These are phyloP conservation scores for Cystofilobasidium ferigula DNA, from an alignment of 768 basidiomycete genomes.

Conservation along the genomic window DNA sequence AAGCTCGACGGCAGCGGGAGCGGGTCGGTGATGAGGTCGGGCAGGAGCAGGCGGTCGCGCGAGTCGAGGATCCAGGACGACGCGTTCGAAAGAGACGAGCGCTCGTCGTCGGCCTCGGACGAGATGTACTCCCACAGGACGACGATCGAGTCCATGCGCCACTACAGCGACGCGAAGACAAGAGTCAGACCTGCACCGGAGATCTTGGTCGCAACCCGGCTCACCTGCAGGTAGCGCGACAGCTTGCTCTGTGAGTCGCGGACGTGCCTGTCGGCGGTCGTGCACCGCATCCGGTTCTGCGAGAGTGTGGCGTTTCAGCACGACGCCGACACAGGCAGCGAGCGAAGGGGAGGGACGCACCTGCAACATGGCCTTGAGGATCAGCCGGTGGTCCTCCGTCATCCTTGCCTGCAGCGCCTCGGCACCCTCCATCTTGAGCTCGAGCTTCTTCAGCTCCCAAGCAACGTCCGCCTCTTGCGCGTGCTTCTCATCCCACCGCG, in stretches of 20 bases:
- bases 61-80: conserved; percentile 10
- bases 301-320: neutral
- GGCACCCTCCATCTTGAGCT: neutral
- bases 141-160: conserved; percentile 11
- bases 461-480: neutral
- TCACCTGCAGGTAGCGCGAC: neutral
- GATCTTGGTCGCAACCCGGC: no score
- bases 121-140: conserved; percentile 16
- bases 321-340: neutral
- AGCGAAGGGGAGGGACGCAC: neutral
- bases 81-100: neutral
- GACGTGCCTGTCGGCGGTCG: neutral
- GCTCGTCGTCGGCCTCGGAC: neutral
- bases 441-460: neutral
- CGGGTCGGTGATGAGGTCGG: conserved; percentile 11
- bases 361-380: neutral
- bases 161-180: neutral
- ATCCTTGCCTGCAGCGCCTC: neutral
- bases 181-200: neutral
- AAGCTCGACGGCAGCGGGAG: neutral
- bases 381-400: neutral
- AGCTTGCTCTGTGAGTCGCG: neutral
- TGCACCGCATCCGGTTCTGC: neutral
- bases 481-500: neutral
- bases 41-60: conserved; percentile 1